Conservation (phyloP, 2,329 filamentous ascomycete genomes). For the Scedosporium minutisporum region DNA sequence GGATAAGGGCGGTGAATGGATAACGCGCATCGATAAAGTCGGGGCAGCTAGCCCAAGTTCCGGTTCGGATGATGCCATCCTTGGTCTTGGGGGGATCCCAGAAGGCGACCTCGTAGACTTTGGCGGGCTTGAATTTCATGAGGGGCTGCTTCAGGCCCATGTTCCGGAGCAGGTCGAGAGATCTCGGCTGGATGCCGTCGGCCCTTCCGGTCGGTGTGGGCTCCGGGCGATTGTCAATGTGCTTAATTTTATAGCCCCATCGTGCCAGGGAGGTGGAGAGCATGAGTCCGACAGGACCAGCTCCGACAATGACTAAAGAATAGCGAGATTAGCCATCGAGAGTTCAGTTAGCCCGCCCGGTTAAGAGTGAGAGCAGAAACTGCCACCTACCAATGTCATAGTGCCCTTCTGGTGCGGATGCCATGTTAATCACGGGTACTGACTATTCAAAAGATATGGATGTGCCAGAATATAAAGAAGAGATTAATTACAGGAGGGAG, state of each 20-base stretch:
- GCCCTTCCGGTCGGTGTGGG: conserved; percentile 79
- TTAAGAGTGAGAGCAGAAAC: no score
- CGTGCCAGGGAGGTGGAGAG: conserved; percentile 78
- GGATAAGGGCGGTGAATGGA: conserved; percentile 60
- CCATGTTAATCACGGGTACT: neutral
- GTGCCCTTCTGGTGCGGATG: conserved; percentile 10
- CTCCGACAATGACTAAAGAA: conserved; percentile 68
- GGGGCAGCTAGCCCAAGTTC: conserved; percentile 80
- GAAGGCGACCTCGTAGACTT: conserved; percentile 70
- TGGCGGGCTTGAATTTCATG: conserved; percentile 79
- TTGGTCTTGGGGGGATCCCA: conserved; percentile 48
- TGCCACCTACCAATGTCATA: conserved; percentile 34
- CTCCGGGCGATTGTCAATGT: conserved; percentile 82
- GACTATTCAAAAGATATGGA: no score
- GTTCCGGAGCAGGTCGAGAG: conserved; percentile 76
- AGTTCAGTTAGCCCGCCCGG: neutral
- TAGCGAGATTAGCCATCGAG: neutral
- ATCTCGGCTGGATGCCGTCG: conserved; percentile 85
- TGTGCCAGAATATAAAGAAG: no score
- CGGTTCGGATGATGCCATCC: conserved; percentile 53
- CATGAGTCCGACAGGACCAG: conserved; percentile 80
- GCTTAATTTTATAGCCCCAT: conserved; percentile 93
- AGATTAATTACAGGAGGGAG: no score
- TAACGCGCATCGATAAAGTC: conserved; percentile 68
- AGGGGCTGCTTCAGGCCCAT: conserved; percentile 82